These are phyloP conservation scores for Clonostachys sp. DNA, from an alignment of 2,329 filamentous ascomycete species.

Conservation along the genomic window DNA sequence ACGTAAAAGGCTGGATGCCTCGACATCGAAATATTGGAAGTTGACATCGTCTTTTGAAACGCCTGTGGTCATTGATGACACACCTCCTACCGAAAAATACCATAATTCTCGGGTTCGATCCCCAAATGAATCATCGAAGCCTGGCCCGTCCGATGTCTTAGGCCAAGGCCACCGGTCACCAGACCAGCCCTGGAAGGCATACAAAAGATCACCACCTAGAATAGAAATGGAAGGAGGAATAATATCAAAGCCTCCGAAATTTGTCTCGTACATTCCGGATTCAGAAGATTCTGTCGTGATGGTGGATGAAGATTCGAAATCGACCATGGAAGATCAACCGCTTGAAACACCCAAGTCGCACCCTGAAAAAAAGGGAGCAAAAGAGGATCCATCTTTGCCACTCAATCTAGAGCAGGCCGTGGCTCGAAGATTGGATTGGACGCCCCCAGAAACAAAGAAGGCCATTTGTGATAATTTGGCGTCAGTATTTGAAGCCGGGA, in stretches of 20 bases:
- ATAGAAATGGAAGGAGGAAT: slow-evolving; percentile 12
- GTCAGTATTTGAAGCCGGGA: slow-evolving; percentile 1
- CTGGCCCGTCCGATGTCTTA: too few species aligned
- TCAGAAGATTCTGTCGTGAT: too few species aligned
- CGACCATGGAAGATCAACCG: neutral
- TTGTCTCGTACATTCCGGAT: too few species aligned
- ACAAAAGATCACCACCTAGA: slow-evolving; percentile 12
- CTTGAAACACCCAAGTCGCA: slow-evolving; percentile 12
- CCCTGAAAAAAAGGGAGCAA: slow-evolving; percentile 19
- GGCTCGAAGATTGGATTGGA: slow-evolving; percentile 60
- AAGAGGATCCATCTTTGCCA: slow-evolving; percentile 5
- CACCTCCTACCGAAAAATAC: too few species aligned
- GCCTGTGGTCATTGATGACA: too few species aligned
- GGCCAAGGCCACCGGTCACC: too few species aligned
- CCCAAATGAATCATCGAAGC: too few species aligned
- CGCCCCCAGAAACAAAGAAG: slow-evolving; percentile 48
- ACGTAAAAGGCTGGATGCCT: neutral
- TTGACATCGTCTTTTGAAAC: too few species aligned
- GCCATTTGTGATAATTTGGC: slow-evolving; percentile 14
- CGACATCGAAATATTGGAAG: neutral
- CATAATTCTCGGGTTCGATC: too few species aligned
- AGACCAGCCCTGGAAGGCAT: slow-evolving; percentile 30
- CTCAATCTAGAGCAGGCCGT: slow-evolving; percentile 42
- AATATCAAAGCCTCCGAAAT: too few species aligned
- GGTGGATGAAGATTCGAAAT: neutral